These are phyloP conservation scores for Galerina sulciceps DNA, from an alignment of 768 basidiomycete species.

Conservation along the genomic window DNA sequence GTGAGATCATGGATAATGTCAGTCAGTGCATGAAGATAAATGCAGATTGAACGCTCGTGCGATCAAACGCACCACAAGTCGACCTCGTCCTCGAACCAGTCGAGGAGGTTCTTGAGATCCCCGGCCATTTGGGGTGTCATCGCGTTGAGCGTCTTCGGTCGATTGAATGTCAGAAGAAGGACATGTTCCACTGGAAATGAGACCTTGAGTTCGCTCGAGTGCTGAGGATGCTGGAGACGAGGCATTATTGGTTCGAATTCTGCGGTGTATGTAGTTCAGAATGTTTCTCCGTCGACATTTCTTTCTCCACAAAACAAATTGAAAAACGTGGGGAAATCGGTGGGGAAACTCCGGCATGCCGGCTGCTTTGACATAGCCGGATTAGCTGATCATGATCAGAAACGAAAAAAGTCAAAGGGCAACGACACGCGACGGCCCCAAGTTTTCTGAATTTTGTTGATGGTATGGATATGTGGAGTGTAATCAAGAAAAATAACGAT, in stretches of 20 bases:
- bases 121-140: conserved; percentile 62
- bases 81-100: conserved; percentile 79
- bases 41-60: conserved; percentile 3
- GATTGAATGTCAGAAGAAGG: conserved; percentile 54
- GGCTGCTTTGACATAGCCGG: neutral
- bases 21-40: neutral
- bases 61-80: conserved; percentile 63
- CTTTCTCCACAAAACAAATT: conserved; percentile 8
- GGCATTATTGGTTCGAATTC: conserved; percentile 10
- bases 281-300: neutral
- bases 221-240: conserved; percentile 29
- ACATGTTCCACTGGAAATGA: conserved; percentile 43
- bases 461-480: conserved; percentile 3
- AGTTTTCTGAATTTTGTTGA: neutral
- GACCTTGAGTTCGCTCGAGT: conserved; percentile 41
- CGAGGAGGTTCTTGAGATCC: conserved; percentile 55
- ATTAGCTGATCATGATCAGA: neutral
- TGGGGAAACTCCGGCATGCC: conserved; percentile 8
- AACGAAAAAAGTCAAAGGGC: neutral
- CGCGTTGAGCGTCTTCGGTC: conserved; percentile 75
- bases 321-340: neutral
- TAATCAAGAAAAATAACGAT: conserved; percentile 1
- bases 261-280: neutral
- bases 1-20: conserved; percentile 11
- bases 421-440: neutral